Evolutionary conservation across 805 yeast genomes (phyloP), one percentile per base, ranked within the genome.

Genomic region (Metschnikowia kofuensis): DNA sequence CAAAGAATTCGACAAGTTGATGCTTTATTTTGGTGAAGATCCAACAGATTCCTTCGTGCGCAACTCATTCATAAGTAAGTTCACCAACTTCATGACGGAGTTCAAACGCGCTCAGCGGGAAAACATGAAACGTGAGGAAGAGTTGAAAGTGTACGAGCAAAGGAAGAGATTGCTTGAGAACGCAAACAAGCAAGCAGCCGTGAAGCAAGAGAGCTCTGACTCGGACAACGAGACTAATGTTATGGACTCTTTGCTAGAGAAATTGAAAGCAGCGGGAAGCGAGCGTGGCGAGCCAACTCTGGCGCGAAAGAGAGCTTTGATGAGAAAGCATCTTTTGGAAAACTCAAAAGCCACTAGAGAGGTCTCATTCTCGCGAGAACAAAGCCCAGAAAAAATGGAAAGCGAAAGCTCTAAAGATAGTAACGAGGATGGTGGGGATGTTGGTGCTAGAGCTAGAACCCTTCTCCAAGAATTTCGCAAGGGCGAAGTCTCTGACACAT

Each of bases 201-300:
- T 45, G n/a, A 47, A 50, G 13, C 55, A 57, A 40, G 72, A 68
- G 29, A 42, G 14, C 15, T 28, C 46, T 8, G 61, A 60, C 13
- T 66, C 63, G 37, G 75, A 70, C 29, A 79, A 73, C 11, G 83
- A 69, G 14, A 70, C 65, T 15, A 73, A 76, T 42, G 86, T 89
- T 38, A 89, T 94, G 87, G 99, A 94, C 64, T 80, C 85, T 34
- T 73, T 94, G 42, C 75, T 94, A 49, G 96, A 90, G 64, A 89
- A 87, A 61, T 77, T 94, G 60, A 85, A 90, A 61, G 90, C 91
- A 14, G 88, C 94, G 0, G 96, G 92, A 1, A 87, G 94, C 10
- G 69, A 83, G 6, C 82, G 83, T 52, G 83, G 88, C 6, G 94
- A 90, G 53, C 81, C 94, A 1, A 73, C 88, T 2, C 80, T 89